Base-by-base conservation (phyloP, 2,329 filamentous ascomycete genomes). In the Ambrosiella xylebori region DNA sequence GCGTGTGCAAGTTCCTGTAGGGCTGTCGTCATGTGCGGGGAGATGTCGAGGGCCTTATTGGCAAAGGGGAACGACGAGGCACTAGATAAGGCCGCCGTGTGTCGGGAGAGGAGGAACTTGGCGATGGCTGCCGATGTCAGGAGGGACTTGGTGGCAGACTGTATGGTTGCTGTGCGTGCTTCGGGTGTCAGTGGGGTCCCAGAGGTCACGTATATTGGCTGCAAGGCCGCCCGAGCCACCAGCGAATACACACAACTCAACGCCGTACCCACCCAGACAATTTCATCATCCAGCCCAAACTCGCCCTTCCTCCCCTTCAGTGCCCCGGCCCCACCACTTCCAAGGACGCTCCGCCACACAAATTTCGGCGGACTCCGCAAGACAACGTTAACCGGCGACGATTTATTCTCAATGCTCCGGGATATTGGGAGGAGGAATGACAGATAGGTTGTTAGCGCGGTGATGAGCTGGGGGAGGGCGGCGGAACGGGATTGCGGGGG, bases 331-430 rank as follows among this genome's bases (percentile, higher is more conserved):
- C 49, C 49, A n/a, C 52, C 39, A 36, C 19, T 19, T 11, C 13
- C 47, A 15, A 97, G 73, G 0, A 86, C 91, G 4, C 88, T 81
- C 41, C 90, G 82, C 93, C 93, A 98, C 79, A 86, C 79, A 44
- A 95, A 78, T 56, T 80, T 76, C 45, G 81, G 81, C 1, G 73
- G 69, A 19, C 36, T 44, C 37, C 41, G 11, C 15, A 61, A 53
- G 39, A 57, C 57, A 1, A 47, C 57, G 15, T 57, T 57, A 11
- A 61, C 58, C 45, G 52, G 40, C 35, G 53, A 54, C n/a, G 39
- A 47, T n/a, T 50, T 54, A n/a, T 49, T 39, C 37, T 36, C 74
- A 39, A 76, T 75, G 65, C 76, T 77, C 7, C 9, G 7, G 47
- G 8, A 8, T 9, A 47, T 15, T 3, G 44, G 17, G 19, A 93